phyloP scores from a whole-genome alignment of 176 grass and related monocot species.

The Musa acuminata region DNA sequence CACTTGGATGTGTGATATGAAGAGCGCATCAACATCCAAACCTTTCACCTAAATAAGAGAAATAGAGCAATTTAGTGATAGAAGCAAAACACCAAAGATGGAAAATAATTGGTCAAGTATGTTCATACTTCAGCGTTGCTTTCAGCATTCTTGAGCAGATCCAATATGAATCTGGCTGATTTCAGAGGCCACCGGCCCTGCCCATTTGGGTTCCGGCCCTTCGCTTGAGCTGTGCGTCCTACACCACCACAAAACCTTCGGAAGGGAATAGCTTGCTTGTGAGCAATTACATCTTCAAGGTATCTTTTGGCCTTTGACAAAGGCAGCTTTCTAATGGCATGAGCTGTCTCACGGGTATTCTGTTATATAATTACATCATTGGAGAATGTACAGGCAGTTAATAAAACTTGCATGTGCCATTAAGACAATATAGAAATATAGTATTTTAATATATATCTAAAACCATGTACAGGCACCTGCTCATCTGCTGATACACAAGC shows the following conservation, averaged over 20 bases:
- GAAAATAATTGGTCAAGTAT: background rate
- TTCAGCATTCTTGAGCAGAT: conserved; percentile 85
- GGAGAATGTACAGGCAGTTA: background rate
- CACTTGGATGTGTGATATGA: conserved; percentile 57
- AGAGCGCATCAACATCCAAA: conserved; percentile 49
- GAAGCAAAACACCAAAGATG: background rate
- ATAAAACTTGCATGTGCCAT: background rate
- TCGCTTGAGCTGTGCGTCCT: conserved; percentile 69
- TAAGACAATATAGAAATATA: background rate
- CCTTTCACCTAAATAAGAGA: conserved; percentile 40
- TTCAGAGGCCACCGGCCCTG: conserved; percentile 77
- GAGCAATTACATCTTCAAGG: conserved; percentile 78
- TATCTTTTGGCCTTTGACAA: conserved; percentile 69
- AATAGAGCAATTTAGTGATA: background rate
- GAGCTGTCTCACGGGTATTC: conserved; percentile 76
- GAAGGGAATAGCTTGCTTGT: conserved; percentile 91
- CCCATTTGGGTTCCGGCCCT: conserved; percentile 53
- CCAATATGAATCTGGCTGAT: conserved; percentile 61
- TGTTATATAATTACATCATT: conserved; percentile 2
- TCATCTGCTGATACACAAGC: too few species aligned
- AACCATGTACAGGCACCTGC: too few species aligned
- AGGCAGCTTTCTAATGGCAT: conserved; percentile 45
- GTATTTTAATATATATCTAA: too few species aligned
- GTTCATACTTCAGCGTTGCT: conserved; percentile 37
- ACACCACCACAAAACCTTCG: conserved; percentile 70